phyloP scores from a whole-genome alignment of 768 basidiomycete species.

The Mycena albidolilacea region DNA sequence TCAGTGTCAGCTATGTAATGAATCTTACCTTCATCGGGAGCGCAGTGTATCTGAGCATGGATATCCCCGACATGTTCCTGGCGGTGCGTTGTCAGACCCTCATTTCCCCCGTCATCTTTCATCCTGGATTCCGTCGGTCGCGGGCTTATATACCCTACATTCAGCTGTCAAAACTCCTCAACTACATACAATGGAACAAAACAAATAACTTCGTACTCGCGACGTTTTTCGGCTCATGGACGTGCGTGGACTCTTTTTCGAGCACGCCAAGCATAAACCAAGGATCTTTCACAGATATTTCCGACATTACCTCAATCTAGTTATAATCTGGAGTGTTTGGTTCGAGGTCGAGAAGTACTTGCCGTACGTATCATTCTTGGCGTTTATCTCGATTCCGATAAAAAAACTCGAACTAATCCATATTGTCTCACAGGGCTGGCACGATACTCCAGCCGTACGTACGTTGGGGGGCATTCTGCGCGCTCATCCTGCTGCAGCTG shows the following conservation, averaged over 20 bases:
- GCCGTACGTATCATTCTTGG: constrained; percentile 66
- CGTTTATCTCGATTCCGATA: not conserved
- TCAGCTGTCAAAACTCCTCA: constrained; percentile 87
- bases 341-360: constrained; percentile 75
- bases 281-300: constrained; percentile 74
- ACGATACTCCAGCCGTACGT: constrained; percentile 44
- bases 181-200: constrained; percentile 81
- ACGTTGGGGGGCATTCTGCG: constrained; percentile 82
- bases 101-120: not conserved
- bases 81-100: constrained; percentile 66
- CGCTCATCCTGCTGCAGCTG: constrained; percentile 80
- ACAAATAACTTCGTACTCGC: constrained; percentile 75
- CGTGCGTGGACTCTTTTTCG: constrained; percentile 64
- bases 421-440: not conserved
- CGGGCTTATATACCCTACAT: constrained; percentile 2
- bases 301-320: constrained; percentile 91
- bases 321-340: constrained; percentile 91
- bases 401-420: too few relatives aligned
- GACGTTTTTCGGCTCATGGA: constrained; percentile 82
- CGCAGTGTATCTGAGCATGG: constrained; percentile 96
- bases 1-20: constrained; percentile 85
- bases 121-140: too few relatives aligned
- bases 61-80: constrained; percentile 90
- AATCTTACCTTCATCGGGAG: constrained; percentile 91
- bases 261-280: not conserved